Evolutionary conservation across 768 basidiomycete genomes (phyloP).

Genomic region (Leccinum aurantiacum): DNA sequence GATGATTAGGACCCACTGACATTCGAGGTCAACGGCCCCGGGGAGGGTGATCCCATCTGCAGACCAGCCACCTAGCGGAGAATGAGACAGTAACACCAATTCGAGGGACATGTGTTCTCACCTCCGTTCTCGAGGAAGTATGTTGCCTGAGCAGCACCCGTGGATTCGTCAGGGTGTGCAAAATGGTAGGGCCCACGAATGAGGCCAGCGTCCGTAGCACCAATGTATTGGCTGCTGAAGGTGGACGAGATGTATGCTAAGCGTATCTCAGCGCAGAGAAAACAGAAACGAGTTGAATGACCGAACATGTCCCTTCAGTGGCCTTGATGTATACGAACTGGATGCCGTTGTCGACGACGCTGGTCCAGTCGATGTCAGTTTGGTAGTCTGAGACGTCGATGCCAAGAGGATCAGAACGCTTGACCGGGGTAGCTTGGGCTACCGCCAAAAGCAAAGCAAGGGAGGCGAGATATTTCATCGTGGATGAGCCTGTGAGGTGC

Average conservation of each 20-base stretch:
- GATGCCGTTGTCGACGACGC: slow-evolving; percentile 51
- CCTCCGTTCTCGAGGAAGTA: slow-evolving; percentile 61
- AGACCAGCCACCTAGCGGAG: slow-evolving; percentile 48
- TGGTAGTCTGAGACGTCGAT: slow-evolving; percentile 59
- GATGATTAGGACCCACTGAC: slow-evolving; percentile 32
- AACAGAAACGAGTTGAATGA: neutral
- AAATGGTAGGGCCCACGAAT: slow-evolving; percentile 66
- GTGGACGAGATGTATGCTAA: slow-evolving; percentile 26
- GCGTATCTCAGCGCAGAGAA: neutral
- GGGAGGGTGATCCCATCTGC: slow-evolving; percentile 60
- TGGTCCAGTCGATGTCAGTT: slow-evolving; percentile 48
- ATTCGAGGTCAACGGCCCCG: slow-evolving; percentile 63
- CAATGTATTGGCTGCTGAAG: slow-evolving; percentile 51
- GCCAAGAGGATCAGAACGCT: slow-evolving; percentile 44
- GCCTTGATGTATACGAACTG: slow-evolving; percentile 66
- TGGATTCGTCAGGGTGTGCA: slow-evolving; percentile 51
- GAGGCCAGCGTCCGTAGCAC: slow-evolving; percentile 54
- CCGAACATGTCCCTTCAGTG: slow-evolving; percentile 57
- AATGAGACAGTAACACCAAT: neutral
- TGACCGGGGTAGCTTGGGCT: slow-evolving; percentile 15
- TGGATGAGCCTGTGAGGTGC: neutral
- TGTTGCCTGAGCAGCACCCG: slow-evolving; percentile 58
- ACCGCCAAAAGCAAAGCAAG: slow-evolving; percentile 19
- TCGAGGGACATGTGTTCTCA: slow-evolving; percentile 10
- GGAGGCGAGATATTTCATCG: slow-evolving; percentile 23